Conservation (phyloP, 805 yeast species). For the Hanseniaspora singularis region DNA sequence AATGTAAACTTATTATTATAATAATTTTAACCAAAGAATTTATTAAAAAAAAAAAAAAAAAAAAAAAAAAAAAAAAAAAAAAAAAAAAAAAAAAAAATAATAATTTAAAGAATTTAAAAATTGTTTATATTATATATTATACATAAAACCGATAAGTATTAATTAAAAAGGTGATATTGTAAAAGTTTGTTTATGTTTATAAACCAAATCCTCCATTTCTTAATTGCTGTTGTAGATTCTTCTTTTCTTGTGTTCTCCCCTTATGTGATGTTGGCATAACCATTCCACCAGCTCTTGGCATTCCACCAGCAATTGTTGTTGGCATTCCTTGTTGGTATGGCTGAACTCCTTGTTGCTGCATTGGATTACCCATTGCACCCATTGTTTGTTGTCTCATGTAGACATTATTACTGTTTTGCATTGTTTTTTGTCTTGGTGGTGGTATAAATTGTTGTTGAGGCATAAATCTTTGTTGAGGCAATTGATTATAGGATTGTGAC, state of each 20-base stretch:
- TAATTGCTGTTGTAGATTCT: slow-evolving; percentile 14
- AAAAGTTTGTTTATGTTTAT: no score
- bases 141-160: no score
- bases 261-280: slow-evolving; percentile 12
- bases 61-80: not conserved
- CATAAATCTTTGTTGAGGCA: slow-evolving; percentile 3
- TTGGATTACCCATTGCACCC: not conserved
- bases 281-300: not conserved
- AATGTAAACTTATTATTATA: no score
- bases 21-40: not conserved
- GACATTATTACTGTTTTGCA: not conserved
- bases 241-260: slow-evolving; percentile 7
- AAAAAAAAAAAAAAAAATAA: no score
- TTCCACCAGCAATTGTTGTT: not conserved
- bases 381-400: slow-evolving; percentile 8
- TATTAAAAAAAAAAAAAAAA: not conserved
- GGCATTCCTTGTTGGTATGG: not conserved
- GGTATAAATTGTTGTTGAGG: not conserved
- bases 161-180: no score
- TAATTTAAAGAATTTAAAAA: no score
- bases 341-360: not conserved
- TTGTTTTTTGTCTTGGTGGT: not conserved
- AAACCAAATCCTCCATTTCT: slow-evolving; percentile 15
- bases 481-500: slow-evolving; percentile 7
- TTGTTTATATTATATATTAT: no score